Evolutionary conservation across 768 basidiomycete species (phyloP).

Genomic region (Lactarius vividus): DNA sequence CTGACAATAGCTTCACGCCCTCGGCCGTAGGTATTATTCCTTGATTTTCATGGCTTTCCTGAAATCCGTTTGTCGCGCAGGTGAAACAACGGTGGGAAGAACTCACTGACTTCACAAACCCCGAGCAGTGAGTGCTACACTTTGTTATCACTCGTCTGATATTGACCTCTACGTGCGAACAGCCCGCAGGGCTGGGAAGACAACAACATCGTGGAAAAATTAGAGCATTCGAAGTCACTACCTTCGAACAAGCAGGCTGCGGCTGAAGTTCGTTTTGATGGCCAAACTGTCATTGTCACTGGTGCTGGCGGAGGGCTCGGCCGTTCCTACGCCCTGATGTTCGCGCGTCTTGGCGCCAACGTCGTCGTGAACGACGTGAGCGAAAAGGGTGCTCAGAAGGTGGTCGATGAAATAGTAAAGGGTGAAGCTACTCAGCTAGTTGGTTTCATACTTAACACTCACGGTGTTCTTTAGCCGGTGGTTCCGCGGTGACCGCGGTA

Average conservation of each 20-base stretch:
- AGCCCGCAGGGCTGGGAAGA: slow-evolving; percentile 70
- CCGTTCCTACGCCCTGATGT: slow-evolving; percentile 89
- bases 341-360: slow-evolving; percentile 88
- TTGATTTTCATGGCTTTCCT: neutral
- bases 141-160: neutral
- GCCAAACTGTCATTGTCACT: slow-evolving; percentile 90
- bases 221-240: slow-evolving; percentile 60
- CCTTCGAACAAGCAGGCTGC: slow-evolving; percentile 67
- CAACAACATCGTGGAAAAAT: slow-evolving; percentile 54
- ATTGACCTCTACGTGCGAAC: slow-evolving; percentile 16
- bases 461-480: slow-evolving; percentile 58
- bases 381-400: slow-evolving; percentile 76
- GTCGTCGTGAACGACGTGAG: slow-evolving; percentile 95
- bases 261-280: slow-evolving; percentile 75
- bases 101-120: slow-evolving; percentile 73
- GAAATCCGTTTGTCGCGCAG: slow-evolving; percentile 36
- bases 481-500: slow-evolving; percentile 78
- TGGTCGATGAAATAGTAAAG: slow-evolving; percentile 83
- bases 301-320: slow-evolving; percentile 96
- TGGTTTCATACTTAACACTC: neutral
- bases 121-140: slow-evolving; percentile 57
- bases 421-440: slow-evolving; percentile 42
- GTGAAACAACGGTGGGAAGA: slow-evolving; percentile 83
- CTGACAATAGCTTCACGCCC: slow-evolving; percentile 88
- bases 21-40: slow-evolving; percentile 61